Base-by-base conservation (phyloP, 805 yeast genomes). In the Saturnispora hagleri region DNA sequence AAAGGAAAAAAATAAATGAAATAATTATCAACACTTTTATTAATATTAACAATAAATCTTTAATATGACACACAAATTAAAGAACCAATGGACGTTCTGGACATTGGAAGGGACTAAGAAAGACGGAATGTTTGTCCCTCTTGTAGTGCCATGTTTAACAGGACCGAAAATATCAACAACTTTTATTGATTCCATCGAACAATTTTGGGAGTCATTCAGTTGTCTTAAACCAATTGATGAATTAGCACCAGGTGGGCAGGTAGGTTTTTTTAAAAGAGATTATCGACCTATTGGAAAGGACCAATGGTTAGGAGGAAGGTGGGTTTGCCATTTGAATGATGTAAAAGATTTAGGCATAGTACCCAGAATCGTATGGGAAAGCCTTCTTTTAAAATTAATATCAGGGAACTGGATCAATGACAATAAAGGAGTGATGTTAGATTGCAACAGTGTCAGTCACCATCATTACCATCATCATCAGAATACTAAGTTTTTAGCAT, bases 231-330 rank as follows among this genome's bases (percentile, higher is more conserved):
- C 63, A 40, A 63, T 75, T 1, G 62, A 62, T 47, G 71, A 70
- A 40, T 63, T 76, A 52, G 65, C 69, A 18, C 62, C 65, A 46
- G 80, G 80, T 20, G 70, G 80, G 26, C 84, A 81, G 60, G 69
- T 76, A 51, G 76, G 79, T 53, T 63, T 82, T 9, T 82, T 82
- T 67, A 79, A 80, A 57, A 67, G 73, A 33, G 84, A 83, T 2
- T 72, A 80, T 36, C 75, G 76, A 56, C 87, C 87, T 10, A 76
- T 79, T 47, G 81, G 87, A 86, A 86, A 81, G 60, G 86, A 82
- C 60, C 81, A 82, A 8, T 65, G 74, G 54, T 68, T 71, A 48
- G 86, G 86, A 36, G 86, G 87, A 2, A 68, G 84, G 57, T 81
- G 84, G 84, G 73, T 77, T 18, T 75, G 80, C 57, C 55, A 48